These are phyloP conservation scores for Phaeosphaeriaceae sp. DNA, from an alignment of 2,329 filamentous ascomycete genomes.

Conservation along the genomic window DNA sequence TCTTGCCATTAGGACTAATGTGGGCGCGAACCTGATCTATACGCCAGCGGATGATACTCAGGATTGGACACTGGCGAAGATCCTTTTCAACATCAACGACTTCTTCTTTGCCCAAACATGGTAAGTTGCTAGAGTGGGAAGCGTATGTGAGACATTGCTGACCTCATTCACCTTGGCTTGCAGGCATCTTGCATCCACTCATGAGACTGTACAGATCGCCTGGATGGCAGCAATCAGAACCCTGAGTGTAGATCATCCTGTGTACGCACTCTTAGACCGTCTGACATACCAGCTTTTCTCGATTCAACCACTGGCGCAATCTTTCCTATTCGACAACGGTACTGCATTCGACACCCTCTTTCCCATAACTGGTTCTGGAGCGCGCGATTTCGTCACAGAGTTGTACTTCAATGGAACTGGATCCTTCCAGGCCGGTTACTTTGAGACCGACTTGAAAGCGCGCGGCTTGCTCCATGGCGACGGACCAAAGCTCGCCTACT, in stretches of 20 bases:
- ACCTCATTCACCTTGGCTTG: too few species aligned
- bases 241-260: conserved; percentile 55
- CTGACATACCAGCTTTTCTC: conserved; percentile 6
- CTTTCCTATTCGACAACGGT: conserved; percentile 5
- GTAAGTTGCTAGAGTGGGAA: conserved; percentile 39
- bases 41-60: conserved; percentile 53
- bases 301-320: conserved; percentile 1
- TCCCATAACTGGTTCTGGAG: conserved; percentile 2
- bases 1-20: conserved; percentile 58
- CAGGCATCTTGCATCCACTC: conserved; percentile 52
- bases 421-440: conserved; percentile 4
- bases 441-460: conserved; percentile 2
- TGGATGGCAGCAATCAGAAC: conserved; percentile 57
- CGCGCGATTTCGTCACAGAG: conserved; percentile 3
- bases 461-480: conserved; percentile 5
- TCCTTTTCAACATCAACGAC: conserved; percentile 59
- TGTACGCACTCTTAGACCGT: conserved; percentile 45
- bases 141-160: too few species aligned
- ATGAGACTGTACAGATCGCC: conserved; percentile 54
- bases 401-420: conserved; percentile 4
- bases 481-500: conserved; percentile 4
- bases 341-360: conserved; percentile 6
- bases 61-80: conserved; percentile 62
- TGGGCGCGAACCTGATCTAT: conserved; percentile 52
- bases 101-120: conserved; percentile 46